These are phyloP conservation scores for Isoetes engelmannii DNA, from an alignment of 83 land plant species.

Conservation along the genomic window DNA sequence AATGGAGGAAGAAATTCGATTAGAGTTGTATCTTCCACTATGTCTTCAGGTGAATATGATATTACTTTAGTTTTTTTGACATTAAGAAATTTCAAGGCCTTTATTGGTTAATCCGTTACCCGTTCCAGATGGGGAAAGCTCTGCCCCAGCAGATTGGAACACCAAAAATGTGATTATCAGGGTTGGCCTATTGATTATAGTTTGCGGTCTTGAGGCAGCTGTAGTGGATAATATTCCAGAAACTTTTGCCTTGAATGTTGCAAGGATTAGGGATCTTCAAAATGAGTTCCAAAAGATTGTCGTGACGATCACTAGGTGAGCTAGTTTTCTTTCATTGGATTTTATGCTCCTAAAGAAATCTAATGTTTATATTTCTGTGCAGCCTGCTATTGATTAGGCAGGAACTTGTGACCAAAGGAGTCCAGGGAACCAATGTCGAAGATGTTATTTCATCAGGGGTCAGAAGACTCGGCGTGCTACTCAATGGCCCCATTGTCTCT, in stretches of 20 bases:
- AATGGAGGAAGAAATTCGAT: not conserved
- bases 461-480: conserved; percentile 16
- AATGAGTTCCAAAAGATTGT: conserved; percentile 63
- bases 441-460: conserved; percentile 18
- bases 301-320: conserved; percentile 70
- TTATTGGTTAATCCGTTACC: too few species aligned
- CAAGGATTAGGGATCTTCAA: conserved; percentile 59
- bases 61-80: not conserved
- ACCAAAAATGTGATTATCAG: conserved; percentile 43
- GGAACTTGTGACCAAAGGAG: conserved; percentile 19
- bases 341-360: not conserved
- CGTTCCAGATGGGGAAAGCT: not conserved
- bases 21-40: not conserved
- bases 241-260: conserved; percentile 58
- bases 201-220: conserved; percentile 40
- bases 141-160: conserved; percentile 43
- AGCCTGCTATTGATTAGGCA: conserved; percentile 37
- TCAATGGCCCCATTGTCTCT: conserved; percentile 17
- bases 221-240: conserved; percentile 59
- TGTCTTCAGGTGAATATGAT: not conserved
- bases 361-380: not conserved
- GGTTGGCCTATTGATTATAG: conserved; percentile 65
- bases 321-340: conserved; percentile 6
- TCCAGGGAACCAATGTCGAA: conserved; percentile 22
- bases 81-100: not conserved